Percentiles rank a stretch among this genome's conserved stretches.
Evolutionary conservation across 1,284 basidiomycete genomes (phyloP).

Genomic region (Cutaneotrichosporon cutaneum): DNA sequence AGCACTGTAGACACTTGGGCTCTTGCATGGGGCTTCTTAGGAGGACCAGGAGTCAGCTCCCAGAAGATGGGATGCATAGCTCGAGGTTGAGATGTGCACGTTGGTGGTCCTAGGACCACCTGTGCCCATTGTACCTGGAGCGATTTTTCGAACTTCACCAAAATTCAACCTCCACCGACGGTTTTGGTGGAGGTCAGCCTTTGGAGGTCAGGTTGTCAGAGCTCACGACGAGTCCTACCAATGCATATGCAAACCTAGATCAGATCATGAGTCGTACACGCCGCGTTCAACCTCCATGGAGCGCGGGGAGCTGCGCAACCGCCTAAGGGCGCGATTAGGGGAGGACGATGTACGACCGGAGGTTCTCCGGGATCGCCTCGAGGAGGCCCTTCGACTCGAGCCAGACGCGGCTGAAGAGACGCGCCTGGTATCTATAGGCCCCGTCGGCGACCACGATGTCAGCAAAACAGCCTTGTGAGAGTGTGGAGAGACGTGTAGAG

Average conservation of each 20-base stretch:
- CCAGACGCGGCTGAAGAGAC: constrained; percentile 95
- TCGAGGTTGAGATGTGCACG: too few relatives aligned
- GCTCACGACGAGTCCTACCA: neutral
- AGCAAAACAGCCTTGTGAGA: neutral
- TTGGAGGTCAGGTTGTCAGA: neutral
- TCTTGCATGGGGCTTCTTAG: too few relatives aligned
- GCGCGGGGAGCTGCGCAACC: neutral
- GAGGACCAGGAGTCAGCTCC: too few relatives aligned
- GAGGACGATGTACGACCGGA: constrained; percentile 84
- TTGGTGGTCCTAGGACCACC: too few relatives aligned
- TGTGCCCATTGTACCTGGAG: too few relatives aligned
- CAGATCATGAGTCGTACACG: neutral
- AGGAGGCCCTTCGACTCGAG: constrained; percentile 77
- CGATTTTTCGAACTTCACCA: too few relatives aligned
- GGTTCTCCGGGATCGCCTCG: constrained; percentile 73
- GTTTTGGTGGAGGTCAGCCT: too few relatives aligned
- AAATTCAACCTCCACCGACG: too few relatives aligned
- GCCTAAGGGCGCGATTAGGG: constrained; percentile 36
- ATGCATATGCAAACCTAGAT: constrained; percentile 12
- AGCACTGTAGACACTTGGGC: too few relatives aligned
- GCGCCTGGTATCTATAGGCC: constrained; percentile 71
- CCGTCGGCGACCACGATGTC: constrained; percentile 5
- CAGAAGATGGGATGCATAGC: too few relatives aligned
- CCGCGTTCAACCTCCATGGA: neutral
- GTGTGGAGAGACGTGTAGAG: too few relatives aligned